Evolutionary conservation across 352 stramenopile genomes (phyloP).

Genomic region (Phytophthora europaea): DNA sequence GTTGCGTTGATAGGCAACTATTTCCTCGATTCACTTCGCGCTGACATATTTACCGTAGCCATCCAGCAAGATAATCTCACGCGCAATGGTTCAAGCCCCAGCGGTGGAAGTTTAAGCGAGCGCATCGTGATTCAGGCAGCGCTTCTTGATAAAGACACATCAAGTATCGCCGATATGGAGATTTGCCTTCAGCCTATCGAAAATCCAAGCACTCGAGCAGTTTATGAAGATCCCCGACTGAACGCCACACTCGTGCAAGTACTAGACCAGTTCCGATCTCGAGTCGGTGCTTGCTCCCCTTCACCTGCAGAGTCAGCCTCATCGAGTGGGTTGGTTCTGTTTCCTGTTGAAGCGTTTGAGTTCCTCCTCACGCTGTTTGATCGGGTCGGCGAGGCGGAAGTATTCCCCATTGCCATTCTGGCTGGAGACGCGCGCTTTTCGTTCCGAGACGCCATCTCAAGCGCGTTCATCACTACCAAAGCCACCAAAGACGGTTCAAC

Average conservation of each 20-base stretch:
- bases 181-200: constrained; percentile 42
- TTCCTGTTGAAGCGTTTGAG: constrained; percentile 71
- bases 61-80: neutral
- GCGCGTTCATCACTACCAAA: constrained; percentile 48
- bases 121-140: constrained; percentile 47
- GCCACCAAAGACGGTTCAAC: constrained; percentile 15
- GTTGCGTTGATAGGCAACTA: constrained; percentile 88
- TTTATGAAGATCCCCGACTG: constrained; percentile 52
- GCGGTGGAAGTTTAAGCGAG: neutral
- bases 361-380: constrained; percentile 57
- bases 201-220: constrained; percentile 26
- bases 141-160: constrained; percentile 50
- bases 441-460: constrained; percentile 70
- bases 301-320: neutral
- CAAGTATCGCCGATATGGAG: constrained; percentile 63
- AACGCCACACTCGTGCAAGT: constrained; percentile 55
- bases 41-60: constrained; percentile 71
- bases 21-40: constrained; percentile 81
- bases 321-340: constrained; percentile 67
- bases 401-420: constrained; percentile 46
- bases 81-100: neutral
- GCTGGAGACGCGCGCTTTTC: constrained; percentile 75
- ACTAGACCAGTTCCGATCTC: constrained; percentile 33
- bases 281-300: neutral
- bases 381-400: neutral